Evolutionary conservation across 345 rosid species (phyloP).

Genomic region (Garcia nutans): DNA sequence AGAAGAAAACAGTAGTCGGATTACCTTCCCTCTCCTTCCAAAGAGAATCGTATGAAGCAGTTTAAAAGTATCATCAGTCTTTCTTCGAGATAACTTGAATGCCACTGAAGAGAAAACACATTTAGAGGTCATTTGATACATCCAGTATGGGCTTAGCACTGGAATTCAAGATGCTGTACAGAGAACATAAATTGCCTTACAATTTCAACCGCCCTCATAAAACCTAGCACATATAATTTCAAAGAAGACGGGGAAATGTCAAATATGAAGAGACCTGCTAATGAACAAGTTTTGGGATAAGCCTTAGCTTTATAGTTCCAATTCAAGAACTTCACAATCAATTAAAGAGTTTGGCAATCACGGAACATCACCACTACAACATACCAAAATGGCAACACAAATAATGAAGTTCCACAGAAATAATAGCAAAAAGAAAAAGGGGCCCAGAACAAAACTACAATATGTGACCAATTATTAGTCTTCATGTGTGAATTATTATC

Average conservation of each 20-base stretch:
- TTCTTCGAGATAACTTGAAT: conserved; percentile 70
- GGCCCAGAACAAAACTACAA: background rate
- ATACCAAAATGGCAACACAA: background rate
- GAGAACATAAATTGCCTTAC: background rate
- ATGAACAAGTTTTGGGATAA: background rate
- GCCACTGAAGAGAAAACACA: conserved; percentile 57
- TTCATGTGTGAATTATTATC: too few species aligned
- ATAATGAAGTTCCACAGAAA: background rate
- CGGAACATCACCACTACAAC: background rate
- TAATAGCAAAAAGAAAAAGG: background rate
- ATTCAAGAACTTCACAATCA: background rate
- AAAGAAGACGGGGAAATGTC: background rate
- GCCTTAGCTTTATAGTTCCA: background rate
- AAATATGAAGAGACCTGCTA: background rate
- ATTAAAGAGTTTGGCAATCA: background rate
- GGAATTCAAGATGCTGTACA: background rate
- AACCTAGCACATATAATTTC: background rate
- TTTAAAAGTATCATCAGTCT: conserved; percentile 73
- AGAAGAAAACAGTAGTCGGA: conserved; percentile 6
- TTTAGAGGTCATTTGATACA: conserved; percentile 10
- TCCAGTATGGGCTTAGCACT: background rate
- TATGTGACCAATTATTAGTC: background rate
- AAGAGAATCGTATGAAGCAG: conserved; percentile 70
- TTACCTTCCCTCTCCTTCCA: conserved; percentile 88
- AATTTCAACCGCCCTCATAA: background rate